These are phyloP conservation scores for Aspergillus egyptiacus DNA, from an alignment of 495 filamentous ascomycete genomes.

Conservation along the genomic window DNA sequence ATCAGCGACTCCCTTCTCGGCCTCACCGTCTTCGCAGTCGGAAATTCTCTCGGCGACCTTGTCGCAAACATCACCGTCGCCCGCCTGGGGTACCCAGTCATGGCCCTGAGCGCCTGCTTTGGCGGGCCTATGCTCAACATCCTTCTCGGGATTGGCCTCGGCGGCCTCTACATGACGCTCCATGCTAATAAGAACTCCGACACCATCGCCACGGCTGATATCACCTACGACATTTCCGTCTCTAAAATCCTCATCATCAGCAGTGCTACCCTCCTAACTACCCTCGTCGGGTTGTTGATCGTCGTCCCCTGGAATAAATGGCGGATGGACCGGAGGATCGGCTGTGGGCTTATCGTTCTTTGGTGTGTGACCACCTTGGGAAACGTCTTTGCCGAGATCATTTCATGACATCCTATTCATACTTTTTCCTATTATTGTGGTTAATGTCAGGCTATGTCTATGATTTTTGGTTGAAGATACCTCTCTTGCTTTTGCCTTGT, in stretches of 20 bases:
- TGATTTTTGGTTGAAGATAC: background rate
- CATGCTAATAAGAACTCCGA: slow-evolving; percentile 21
- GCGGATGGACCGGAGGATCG: slow-evolving; percentile 81
- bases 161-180: slow-evolving; percentile 79
- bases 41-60: slow-evolving; percentile 90
- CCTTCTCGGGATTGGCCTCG: slow-evolving; percentile 83
- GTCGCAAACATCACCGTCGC: slow-evolving; percentile 95
- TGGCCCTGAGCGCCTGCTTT: slow-evolving; percentile 92
- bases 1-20: slow-evolving; percentile 96
- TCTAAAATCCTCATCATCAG: slow-evolving; percentile 77
- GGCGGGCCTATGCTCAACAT: slow-evolving; percentile 98
- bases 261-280: slow-evolving; percentile 72
- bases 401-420: slow-evolving; percentile 13
- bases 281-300: slow-evolving; percentile 70
- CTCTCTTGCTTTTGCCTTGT: background rate
- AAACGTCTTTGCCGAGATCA: slow-evolving; percentile 77
- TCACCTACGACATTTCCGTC: slow-evolving; percentile 71
- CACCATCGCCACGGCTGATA: slow-evolving; percentile 27
- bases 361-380: slow-evolving; percentile 79
- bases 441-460: background rate
- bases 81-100: slow-evolving; percentile 87
- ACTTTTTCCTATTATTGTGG: background rate
- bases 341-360: slow-evolving; percentile 72
- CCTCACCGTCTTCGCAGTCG: slow-evolving; percentile 93
- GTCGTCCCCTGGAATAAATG: slow-evolving; percentile 81